phyloP scores from a whole-genome alignment of 768 basidiomycete genomes.

The Pisolithus sp. region DNA sequence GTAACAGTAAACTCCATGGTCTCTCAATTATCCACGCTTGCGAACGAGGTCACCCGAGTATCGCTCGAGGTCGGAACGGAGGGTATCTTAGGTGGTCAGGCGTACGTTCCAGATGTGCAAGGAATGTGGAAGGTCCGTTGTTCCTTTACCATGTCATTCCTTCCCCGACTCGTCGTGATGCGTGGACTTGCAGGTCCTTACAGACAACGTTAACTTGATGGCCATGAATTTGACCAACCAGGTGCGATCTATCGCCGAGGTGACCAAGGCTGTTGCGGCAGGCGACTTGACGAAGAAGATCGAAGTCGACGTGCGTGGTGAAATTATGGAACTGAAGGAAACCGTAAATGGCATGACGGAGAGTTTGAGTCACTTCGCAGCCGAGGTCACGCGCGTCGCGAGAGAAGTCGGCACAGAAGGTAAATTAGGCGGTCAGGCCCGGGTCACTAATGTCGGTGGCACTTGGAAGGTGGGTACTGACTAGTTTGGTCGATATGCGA shows the following conservation, averaged over 20 bases:
- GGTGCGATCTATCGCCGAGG: constrained; percentile 84
- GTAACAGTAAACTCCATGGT: constrained; percentile 79
- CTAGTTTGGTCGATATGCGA: neutral
- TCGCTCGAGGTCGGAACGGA: constrained; percentile 89
- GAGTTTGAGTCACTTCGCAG: constrained; percentile 77
- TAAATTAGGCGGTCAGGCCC: constrained; percentile 87
- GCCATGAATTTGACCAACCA: constrained; percentile 88
- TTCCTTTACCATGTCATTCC: neutral
- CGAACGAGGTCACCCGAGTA: constrained; percentile 85
- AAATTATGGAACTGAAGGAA: constrained; percentile 84
- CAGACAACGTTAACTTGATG: constrained; percentile 85
- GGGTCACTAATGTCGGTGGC: constrained; percentile 90
- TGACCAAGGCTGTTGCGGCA: constrained; percentile 91
- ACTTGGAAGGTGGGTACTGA: constrained; percentile 72
- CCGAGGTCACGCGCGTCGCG: constrained; percentile 81
- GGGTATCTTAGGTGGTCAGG: constrained; percentile 91
- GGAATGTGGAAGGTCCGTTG: constrained; percentile 83
- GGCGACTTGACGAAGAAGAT: constrained; percentile 94
- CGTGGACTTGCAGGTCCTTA: constrained; percentile 36
- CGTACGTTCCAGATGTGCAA: constrained; percentile 84
- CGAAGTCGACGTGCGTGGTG: constrained; percentile 84
- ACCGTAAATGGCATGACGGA: constrained; percentile 97
- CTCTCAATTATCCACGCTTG: constrained; percentile 61
- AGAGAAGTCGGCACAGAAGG: constrained; percentile 98
- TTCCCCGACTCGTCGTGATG: constrained; percentile 14